phyloP scores from a whole-genome alignment of 1,284 basidiomycete species.

The Trichosporon faecale region DNA sequence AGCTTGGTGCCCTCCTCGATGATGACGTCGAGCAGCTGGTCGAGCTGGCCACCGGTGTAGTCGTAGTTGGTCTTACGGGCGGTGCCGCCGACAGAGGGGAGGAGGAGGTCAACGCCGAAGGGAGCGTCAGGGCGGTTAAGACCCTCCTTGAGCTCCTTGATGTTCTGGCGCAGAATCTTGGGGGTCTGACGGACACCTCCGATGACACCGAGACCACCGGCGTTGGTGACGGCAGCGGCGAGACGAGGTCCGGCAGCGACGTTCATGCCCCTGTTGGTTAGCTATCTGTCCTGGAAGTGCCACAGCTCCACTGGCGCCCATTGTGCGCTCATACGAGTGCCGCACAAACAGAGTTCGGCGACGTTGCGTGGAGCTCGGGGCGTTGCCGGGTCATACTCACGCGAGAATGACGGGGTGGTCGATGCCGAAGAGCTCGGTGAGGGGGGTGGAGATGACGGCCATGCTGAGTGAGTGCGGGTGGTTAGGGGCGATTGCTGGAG shows the following conservation, averaged over 20 bases:
- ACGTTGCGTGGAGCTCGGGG: conserved; percentile 6
- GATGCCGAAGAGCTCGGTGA: conserved; percentile 79
- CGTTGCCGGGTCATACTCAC: neutral
- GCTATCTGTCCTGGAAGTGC: neutral
- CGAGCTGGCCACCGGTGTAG: conserved; percentile 65
- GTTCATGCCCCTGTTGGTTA: conserved; percentile 62
- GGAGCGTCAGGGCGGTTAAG: conserved; percentile 59
- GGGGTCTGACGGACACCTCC: conserved; percentile 61
- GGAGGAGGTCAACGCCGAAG: conserved; percentile 80
- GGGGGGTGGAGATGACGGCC: conserved; percentile 59
- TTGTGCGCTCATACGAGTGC: neutral
- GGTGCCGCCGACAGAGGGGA: conserved; percentile 74
- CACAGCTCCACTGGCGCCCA: neutral
- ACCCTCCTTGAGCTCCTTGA: conserved; percentile 66
- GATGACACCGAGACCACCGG: conserved; percentile 81
- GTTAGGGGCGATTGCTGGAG: neutral
- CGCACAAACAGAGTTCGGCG: conserved; percentile 6
- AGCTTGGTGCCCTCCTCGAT: conserved; percentile 77
- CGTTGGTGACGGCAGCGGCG: conserved; percentile 69
- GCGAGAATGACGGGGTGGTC: conserved; percentile 84
- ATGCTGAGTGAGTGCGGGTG: conserved; percentile 24
- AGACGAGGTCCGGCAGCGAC: conserved; percentile 81
- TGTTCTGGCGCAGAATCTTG: conserved; percentile 57
- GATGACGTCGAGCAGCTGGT: conserved; percentile 75
- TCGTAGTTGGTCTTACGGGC: conserved; percentile 75